These are phyloP conservation scores for Breynia disticha DNA, from an alignment of 441 rosid genomes.

Conservation along the genomic window DNA sequence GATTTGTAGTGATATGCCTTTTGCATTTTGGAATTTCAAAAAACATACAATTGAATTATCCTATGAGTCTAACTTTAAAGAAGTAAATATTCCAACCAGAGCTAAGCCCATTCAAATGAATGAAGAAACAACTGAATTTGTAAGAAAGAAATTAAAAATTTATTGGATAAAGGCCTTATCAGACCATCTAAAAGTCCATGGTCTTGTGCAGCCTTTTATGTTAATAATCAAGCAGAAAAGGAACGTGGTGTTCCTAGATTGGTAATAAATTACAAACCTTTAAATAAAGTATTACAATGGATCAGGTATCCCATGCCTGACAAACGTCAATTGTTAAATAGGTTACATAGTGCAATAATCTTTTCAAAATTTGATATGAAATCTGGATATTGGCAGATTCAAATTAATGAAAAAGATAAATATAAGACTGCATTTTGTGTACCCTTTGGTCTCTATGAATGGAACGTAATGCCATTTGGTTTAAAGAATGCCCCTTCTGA, in stretches of 20 bases:
- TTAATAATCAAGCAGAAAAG: neutral
- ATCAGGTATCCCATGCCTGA: neutral
- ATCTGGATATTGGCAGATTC: neutral
- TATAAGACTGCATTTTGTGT: slow-evolving; percentile 2
- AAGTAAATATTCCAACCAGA: neutral
- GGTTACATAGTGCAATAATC: neutral
- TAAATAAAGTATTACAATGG: too few species aligned
- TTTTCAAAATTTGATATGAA: too few species aligned
- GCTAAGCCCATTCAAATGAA: neutral
- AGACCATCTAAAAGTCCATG: neutral
- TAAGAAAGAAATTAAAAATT: neutral
- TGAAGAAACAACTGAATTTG: neutral
- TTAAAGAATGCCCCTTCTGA: neutral
- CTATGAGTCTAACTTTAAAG: neutral
- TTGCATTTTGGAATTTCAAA: neutral
- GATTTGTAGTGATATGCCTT: neutral
- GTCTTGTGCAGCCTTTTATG: neutral
- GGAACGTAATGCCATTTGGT: neutral
- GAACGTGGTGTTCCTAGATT: neutral
- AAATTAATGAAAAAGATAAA: neutral
- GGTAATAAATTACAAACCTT: slow-evolving; percentile 7
- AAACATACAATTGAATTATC: neutral
- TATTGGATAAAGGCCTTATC: neutral
- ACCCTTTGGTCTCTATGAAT: slow-evolving; percentile 4
- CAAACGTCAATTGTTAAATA: neutral